Percentiles rank a stretch among this genome's conserved stretches.
Conservation (phyloP, 768 basidiomycete species). For the Dioszegia aurantiaca region DNA sequence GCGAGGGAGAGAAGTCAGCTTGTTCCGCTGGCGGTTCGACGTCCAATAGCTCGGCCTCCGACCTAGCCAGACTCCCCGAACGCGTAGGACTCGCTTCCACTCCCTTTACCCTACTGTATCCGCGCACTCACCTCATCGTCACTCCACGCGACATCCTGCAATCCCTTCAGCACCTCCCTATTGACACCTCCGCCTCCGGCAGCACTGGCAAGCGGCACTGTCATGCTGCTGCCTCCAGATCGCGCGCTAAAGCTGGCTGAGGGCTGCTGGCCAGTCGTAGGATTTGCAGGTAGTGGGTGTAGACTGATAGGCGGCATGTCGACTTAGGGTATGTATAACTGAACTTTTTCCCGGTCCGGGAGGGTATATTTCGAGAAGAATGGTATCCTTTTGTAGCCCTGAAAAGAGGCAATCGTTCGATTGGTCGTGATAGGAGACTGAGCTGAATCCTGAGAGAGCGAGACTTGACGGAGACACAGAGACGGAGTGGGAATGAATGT, state of each 20-base stretch:
- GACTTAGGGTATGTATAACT: neutral
- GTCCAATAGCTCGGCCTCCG: too few relatives aligned
- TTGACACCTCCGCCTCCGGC: conserved; percentile 38
- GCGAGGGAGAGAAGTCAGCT: conserved; percentile 1
- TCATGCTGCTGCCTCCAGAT: conserved; percentile 6
- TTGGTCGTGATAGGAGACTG: neutral
- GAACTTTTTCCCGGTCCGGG: neutral
- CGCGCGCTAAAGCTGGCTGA: conserved; percentile 17
- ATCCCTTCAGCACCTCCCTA: conserved; percentile 47
- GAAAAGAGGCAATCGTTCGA: neutral
- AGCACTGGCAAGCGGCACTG: conserved; percentile 25
- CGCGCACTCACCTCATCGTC: conserved; percentile 53
- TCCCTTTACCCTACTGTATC: too few relatives aligned
- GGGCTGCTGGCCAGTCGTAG: conserved; percentile 42
- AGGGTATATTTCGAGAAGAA: neutral
- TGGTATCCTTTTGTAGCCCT: neutral
- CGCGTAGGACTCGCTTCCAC: too few relatives aligned
- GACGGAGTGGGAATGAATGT: neutral
- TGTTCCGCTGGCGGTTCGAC: too few relatives aligned
- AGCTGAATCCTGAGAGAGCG: neutral
- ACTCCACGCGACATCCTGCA: conserved; percentile 53
- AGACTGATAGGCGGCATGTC: conserved; percentile 35
- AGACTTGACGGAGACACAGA: neutral
- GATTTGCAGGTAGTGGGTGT: conserved; percentile 45
- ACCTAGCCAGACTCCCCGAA: too few relatives aligned